Evolutionary conservation across 257 asterid species (phyloP).

Genomic region (Plantago major): DNA sequence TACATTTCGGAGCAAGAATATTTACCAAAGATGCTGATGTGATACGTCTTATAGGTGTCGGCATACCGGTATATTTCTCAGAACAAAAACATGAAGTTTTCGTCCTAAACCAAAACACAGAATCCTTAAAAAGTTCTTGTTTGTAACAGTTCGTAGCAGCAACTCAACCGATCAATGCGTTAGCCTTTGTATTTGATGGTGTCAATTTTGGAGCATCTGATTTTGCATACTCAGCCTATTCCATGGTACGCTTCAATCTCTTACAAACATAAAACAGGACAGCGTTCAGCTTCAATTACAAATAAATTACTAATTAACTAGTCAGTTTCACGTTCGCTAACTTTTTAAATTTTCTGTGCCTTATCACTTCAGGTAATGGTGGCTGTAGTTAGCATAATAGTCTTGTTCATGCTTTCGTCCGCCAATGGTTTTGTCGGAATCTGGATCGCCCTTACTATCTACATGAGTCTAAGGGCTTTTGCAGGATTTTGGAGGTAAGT

Average conservation of each 20-base stretch:
- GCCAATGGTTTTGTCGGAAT: constrained; percentile 52
- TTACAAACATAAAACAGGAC: too few species aligned
- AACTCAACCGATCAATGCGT: constrained; percentile 64
- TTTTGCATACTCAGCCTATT: constrained; percentile 63
- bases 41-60: constrained; percentile 47
- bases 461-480: constrained; percentile 58
- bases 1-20: constrained; percentile 54
- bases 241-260: constrained; percentile 35
- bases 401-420: constrained; percentile 45
- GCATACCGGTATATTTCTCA: constrained; percentile 50
- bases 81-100: background rate
- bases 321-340: background rate
- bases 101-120: background rate
- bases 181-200: constrained; percentile 78
- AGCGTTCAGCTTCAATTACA: too few species aligned
- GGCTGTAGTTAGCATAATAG: constrained; percentile 54
- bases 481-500: constrained; percentile 71
- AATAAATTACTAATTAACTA: background rate
- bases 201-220: constrained; percentile 72
- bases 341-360: background rate
- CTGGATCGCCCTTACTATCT: constrained; percentile 60
- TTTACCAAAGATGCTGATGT: constrained; percentile 56
- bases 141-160: constrained; percentile 61
- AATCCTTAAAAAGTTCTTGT: background rate
- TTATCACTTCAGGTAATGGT: constrained; percentile 48